Evolutionary conservation across 1,284 basidiomycete genomes (phyloP).

Genomic region (Cryptococcus sp.): DNA sequence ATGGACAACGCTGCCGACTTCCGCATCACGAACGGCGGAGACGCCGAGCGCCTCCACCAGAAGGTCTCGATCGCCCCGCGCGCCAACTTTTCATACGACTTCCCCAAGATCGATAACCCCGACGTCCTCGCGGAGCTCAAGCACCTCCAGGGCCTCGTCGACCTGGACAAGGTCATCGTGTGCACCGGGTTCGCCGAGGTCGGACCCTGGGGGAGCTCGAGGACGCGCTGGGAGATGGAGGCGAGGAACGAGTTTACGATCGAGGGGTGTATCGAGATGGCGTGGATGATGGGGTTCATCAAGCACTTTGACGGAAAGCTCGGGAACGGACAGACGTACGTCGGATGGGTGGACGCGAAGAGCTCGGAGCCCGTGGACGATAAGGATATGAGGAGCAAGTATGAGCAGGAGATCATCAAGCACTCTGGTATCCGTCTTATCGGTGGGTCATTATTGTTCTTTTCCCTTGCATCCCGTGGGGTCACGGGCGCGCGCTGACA

Average conservation of each 20-base stretch:
- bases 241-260: conserved; percentile 89
- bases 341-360: conserved; percentile 97
- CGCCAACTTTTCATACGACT: conserved; percentile 94
- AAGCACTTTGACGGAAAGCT: conserved; percentile 97
- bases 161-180: conserved; percentile 93
- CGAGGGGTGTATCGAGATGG: conserved; percentile 97
- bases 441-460: conserved; percentile 57
- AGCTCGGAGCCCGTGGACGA: conserved; percentile 95
- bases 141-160: conserved; percentile 78
- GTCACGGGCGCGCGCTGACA: conserved; percentile 2
- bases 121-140: conserved; percentile 68
- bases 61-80: conserved; percentile 90
- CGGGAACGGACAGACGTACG: conserved; percentile 85
- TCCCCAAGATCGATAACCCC: conserved; percentile 72
- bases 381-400: conserved; percentile 89
- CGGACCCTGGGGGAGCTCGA: conserved; percentile 96
- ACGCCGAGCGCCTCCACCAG: conserved; percentile 89
- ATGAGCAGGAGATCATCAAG: conserved; percentile 88
- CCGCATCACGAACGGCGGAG: conserved; percentile 83
- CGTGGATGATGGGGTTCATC: conserved; percentile 98
- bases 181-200: conserved; percentile 96
- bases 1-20: conserved; percentile 94
- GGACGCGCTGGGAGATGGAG: conserved; percentile 99
- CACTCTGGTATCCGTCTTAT: conserved; percentile 96
- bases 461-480: not conserved